Evolutionary conservation across 73 alveolate genomes (phyloP).

Genomic region (Tetrahymena thermophila): DNA sequence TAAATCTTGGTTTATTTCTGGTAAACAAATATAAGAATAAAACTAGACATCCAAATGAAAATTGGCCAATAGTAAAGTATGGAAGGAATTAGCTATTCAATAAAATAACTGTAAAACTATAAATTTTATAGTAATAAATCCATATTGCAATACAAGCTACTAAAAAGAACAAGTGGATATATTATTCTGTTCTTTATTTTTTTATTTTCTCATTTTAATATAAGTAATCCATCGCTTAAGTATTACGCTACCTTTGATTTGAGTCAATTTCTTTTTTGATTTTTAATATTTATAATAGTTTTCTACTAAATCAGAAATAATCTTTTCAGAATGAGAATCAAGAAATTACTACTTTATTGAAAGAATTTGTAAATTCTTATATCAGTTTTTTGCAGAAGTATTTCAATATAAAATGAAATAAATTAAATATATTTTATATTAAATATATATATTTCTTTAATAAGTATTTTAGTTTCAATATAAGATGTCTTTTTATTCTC

Average conservation of each 20-base stretch:
- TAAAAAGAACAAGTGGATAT: not conserved
- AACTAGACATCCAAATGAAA: not conserved
- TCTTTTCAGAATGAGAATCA: too few species aligned
- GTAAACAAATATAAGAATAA: not conserved
- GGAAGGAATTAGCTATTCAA: not conserved
- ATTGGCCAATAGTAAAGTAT: not conserved
- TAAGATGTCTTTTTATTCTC: too few species aligned
- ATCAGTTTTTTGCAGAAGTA: too few species aligned
- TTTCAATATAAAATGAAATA: too few species aligned
- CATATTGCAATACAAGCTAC: not conserved
- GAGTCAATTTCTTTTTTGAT: not conserved
- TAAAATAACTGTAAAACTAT: not conserved
- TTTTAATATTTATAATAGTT: too few species aligned
- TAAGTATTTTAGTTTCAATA: too few species aligned
- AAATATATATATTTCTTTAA: too few species aligned
- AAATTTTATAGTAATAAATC: not conserved
- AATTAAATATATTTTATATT: too few species aligned
- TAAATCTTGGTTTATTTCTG: not conserved
- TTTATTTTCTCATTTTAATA: not conserved
- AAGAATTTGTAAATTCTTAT: too few species aligned
- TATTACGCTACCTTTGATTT: not conserved
- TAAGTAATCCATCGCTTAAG: not conserved
- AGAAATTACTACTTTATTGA: too few species aligned
- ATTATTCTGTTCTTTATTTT: not conserved
- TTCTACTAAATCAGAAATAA: not conserved